Percentiles rank a stretch among this genome's conserved stretches.
Evolutionary conservation across 768 basidiomycete genomes (phyloP).

Genomic region (Tricholoma hemisulphureum): DNA sequence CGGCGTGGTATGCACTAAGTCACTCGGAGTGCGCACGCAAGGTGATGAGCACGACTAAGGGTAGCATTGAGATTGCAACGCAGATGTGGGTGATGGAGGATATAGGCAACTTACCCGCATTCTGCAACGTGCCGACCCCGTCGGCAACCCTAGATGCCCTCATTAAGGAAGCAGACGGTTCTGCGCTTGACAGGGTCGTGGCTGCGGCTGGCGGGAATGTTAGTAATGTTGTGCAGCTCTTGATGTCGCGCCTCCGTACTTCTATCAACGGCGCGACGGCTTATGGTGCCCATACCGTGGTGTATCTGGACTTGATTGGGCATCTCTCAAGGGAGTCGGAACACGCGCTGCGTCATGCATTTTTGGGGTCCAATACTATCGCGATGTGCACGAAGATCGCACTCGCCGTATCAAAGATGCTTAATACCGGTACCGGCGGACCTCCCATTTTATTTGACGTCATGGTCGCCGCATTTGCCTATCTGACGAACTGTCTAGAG

Average conservation of each 20-base stretch:
- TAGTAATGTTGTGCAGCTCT: slow-evolving; percentile 26
- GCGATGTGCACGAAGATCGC: slow-evolving; percentile 29
- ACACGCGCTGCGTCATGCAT: slow-evolving; percentile 32
- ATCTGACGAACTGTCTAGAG: slow-evolving; percentile 34
- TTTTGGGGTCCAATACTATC: slow-evolving; percentile 31
- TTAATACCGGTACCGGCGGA: slow-evolving; percentile 16
- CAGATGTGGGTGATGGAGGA: slow-evolving; percentile 35
- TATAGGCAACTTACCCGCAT: slow-evolving; percentile 14
- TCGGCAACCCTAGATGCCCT: slow-evolving; percentile 32
- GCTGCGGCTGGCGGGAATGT: slow-evolving; percentile 26
- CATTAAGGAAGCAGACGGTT: slow-evolving; percentile 17
- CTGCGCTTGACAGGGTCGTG: slow-evolving; percentile 29
- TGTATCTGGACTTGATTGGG: slow-evolving; percentile 32
- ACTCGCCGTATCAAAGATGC: slow-evolving; percentile 21
- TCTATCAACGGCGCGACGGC: slow-evolving; percentile 19
- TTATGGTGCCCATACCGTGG: slow-evolving; percentile 17
- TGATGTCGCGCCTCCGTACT: slow-evolving; percentile 25
- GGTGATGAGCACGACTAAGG: slow-evolving; percentile 29
- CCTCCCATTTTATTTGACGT: slow-evolving; percentile 21
- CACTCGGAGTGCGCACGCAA: slow-evolving; percentile 26
- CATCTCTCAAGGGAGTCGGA: slow-evolving; percentile 26
- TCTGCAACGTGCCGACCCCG: slow-evolving; percentile 23
- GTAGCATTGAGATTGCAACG: slow-evolving; percentile 34
- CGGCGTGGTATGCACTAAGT: slow-evolving; percentile 27
- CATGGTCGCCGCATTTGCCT: slow-evolving; percentile 29